A percentile compares a stretch with the other conserved stretches of the same genome.
Conservation (phyloP, 78 protist species). For the Dictyostelium citrinum region DNA sequence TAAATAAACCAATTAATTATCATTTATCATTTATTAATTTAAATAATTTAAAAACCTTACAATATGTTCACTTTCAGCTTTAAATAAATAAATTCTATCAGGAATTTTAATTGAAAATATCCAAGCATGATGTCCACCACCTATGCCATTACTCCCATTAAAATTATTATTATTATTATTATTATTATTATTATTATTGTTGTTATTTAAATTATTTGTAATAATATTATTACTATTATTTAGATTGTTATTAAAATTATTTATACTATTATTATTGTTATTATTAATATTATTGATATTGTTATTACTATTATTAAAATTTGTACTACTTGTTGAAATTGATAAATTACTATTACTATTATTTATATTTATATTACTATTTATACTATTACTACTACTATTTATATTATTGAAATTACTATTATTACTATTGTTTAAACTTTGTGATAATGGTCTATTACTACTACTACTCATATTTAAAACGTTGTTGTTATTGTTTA, state of each 20-base stretch:
- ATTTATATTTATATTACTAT: background rate
- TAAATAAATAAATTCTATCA: slow-evolving; percentile 28
- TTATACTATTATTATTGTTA: background rate
- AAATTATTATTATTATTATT: background rate
- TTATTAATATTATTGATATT: background rate
- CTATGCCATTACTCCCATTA: background rate
- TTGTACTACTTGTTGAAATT: background rate
- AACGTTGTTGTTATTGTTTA: background rate
- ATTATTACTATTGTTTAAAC: background rate
- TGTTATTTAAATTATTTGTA: background rate
- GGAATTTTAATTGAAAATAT: slow-evolving; percentile 26
- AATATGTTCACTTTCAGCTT: background rate
- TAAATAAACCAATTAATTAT: background rate
- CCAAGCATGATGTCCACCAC: background rate
- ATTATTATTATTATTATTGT: background rate
- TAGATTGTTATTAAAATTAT: background rate
- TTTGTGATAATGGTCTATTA: background rate
- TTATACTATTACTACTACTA: background rate
- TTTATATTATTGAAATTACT: background rate
- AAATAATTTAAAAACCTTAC: background rate
- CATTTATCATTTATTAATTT: too few relatives aligned
- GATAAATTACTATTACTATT: background rate
- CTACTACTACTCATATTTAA: background rate
- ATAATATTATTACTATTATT: background rate
- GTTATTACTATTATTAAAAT: background rate